Evolutionary conservation across 2,329 filamentous ascomycete genomes (phyloP).

Genomic region (Aspergillus quadricinctus): DNA sequence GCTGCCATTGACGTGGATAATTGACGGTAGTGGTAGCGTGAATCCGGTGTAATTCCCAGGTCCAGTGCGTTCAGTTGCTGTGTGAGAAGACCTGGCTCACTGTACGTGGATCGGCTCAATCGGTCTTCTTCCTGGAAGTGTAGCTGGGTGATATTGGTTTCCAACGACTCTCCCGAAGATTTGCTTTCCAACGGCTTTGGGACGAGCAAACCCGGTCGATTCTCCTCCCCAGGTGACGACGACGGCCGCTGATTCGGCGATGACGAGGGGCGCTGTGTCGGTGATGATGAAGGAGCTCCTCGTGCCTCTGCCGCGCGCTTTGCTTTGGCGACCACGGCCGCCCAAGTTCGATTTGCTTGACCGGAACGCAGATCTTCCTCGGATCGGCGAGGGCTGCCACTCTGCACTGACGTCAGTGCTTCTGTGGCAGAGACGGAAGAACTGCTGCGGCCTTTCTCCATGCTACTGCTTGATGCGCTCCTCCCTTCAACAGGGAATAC

Average conservation of each 20-base stretch:
- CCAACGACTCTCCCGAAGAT: slow-evolving; percentile 28
- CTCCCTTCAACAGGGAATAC: slow-evolving; percentile 25
- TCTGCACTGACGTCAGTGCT: slow-evolving; percentile 36
- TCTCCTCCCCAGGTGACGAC: slow-evolving; percentile 13
- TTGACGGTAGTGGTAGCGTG: slow-evolving; percentile 22
- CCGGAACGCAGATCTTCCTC: slow-evolving; percentile 12
- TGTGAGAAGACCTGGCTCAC: slow-evolving; percentile 22
- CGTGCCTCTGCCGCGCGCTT: slow-evolving; percentile 14
- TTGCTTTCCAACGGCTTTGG: slow-evolving; percentile 18
- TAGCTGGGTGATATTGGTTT: slow-evolving; percentile 18
- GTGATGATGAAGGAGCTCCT: neutral
- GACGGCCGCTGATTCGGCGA: slow-evolving; percentile 15
- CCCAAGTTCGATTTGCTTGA: slow-evolving; percentile 26
- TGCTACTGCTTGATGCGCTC: slow-evolving; percentile 25
- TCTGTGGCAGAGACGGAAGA: slow-evolving; percentile 34
- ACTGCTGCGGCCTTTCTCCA: slow-evolving; percentile 15
- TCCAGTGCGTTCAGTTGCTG: slow-evolving; percentile 17
- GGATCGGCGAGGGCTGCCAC: slow-evolving; percentile 29
- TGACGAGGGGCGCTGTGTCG: slow-evolving; percentile 3
- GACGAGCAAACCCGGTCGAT: slow-evolving; percentile 11
- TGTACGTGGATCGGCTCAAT: slow-evolving; percentile 28
- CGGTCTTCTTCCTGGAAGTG: slow-evolving; percentile 18
- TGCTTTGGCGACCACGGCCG: slow-evolving; percentile 25
- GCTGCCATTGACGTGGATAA: slow-evolving; percentile 8
- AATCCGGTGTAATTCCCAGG: slow-evolving; percentile 22